Evolutionary conservation across 805 yeast genomes (phyloP), one percentile per base, ranked within the genome.

Genomic region (Pichia nanzhaoensis): DNA sequence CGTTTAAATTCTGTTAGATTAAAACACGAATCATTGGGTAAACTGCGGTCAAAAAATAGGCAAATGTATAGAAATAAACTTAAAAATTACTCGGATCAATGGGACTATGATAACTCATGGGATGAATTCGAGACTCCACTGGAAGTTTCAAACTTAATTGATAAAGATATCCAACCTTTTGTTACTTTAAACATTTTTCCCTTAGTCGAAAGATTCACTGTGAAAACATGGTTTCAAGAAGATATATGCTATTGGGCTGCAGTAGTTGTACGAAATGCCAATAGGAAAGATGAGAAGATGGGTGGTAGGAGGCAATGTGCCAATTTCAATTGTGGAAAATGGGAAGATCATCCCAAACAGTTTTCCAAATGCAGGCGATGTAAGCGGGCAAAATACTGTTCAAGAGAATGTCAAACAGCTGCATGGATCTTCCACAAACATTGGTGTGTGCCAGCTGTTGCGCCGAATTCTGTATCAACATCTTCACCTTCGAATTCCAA

Each of bases 241-340:
- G 96, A 90, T 54, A 79, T 89, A 71, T 82, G 84, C 54, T 89
- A 90, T 64, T 91, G 99, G 99, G 87, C 97, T 2, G 93, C 96
- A 3, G 95, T 91, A n/a, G 88, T 90, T 34, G 93, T 93, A 90
- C 73, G 98, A 45, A 93, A 93, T 63, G 89, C 96, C 1, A 91
- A 96, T 60, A 76, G 97, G 46, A 81, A 90, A 57, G 93, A 91
- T 61, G 97, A 90, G 58, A 63, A 74, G 36, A 75, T 83, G 47
- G 91, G 91, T 16, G 96, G 97, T 1, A 84, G 91, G 27, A 74
- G 98, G 43, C 98, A 93, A 65, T 91, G 99, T 64, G 96, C 97
- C 1, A 83, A 82, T 60, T 84, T 89, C 54, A 84, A 80, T 22
- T 91, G 99, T 66, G 97, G 97, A 10, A 81, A 75, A 59, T 91